Base-by-base conservation (phyloP, 2,329 filamentous ascomycete species). In the Botrytis aclada region DNA sequence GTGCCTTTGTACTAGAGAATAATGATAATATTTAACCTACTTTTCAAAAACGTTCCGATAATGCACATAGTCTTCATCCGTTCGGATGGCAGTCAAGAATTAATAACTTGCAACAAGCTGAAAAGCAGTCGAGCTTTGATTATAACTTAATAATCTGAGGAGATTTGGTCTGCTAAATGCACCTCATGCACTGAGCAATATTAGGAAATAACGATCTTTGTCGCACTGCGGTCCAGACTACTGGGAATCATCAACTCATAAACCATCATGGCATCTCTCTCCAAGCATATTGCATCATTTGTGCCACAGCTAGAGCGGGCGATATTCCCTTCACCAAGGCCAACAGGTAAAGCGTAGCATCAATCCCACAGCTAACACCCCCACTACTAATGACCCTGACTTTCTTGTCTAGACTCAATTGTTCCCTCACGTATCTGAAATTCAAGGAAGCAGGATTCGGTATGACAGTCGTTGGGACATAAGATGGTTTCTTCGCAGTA, bases 291-390 rank as follows among this genome's bases (percentile, higher is more conserved):
- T 71, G 69, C 69, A 71, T 71, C 32, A 71, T 71, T 39, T 71
- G 60, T 4, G 69, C 69, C 10, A 71, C 60, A 12, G 43, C 60
- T 5, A 71, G 54, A 16, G 60, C 60, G 32, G 60, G 45, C 3
- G 51, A 34, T 45, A 65, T 65, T 9, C 69, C 69, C 45, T 71
- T 71, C 45, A 71, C n/a, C 5, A 71, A 58, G 14, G 60, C 32
- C 20, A 71, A n/a, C 43, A 71, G 64, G 32, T 71, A 71, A 25
- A 71, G 20, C 77, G 91, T 87, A 73, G 94, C 94, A 85, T 97
- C 94, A 72, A 97, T 85, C 81, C 94, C 93, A 83, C 92, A 90
- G 81, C 90, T 92, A 78, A 93, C 86, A 76, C 93, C 94, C 77
- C 93, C 93, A 77, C 89, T 88, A 76, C 94, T 97, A 80, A 97